These are phyloP conservation scores for Lodderomyces metapsilosis DNA, from an alignment of 1,139 yeast species.

Conservation along the genomic window DNA sequence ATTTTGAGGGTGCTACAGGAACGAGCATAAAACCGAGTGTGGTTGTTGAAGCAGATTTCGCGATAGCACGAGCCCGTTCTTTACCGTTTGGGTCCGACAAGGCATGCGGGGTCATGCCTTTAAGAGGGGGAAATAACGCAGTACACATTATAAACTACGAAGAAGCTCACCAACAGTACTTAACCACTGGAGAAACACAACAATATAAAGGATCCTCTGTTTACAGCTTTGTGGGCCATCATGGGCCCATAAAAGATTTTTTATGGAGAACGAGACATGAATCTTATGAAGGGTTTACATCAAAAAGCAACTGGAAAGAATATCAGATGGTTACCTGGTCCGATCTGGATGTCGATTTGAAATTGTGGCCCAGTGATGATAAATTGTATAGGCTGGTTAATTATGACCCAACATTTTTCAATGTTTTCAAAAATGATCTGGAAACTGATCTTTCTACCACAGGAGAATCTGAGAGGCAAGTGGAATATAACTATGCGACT, in stretches of 20 bases:
- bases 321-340: constrained; percentile 94
- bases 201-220: constrained; percentile 40
- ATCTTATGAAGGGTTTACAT: constrained; percentile 33
- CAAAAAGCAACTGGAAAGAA: constrained; percentile 64
- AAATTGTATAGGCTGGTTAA: constrained; percentile 58
- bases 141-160: constrained; percentile 64
- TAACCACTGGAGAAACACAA: constrained; percentile 28
- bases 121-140: constrained; percentile 80
- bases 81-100: constrained; percentile 86
- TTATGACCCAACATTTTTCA: constrained; percentile 45
- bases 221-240: constrained; percentile 74
- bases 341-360: constrained; percentile 71
- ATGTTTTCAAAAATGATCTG: constrained; percentile 25
- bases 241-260: constrained; percentile 82
- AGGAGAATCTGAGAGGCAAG: constrained; percentile 10
- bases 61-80: constrained; percentile 84
- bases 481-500: constrained; percentile 28
- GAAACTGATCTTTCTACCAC: constrained; percentile 16
- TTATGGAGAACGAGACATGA: constrained; percentile 72
- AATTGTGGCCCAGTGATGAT: constrained; percentile 76
- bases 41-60: constrained; percentile 71
- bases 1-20: constrained; percentile 21
- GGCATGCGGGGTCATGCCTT: constrained; percentile 81
- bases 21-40: constrained; percentile 42
- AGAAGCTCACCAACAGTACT: constrained; percentile 42